Conservation (phyloP, 495 filamentous ascomycete species). For the Penicillium bovifimosum region DNA sequence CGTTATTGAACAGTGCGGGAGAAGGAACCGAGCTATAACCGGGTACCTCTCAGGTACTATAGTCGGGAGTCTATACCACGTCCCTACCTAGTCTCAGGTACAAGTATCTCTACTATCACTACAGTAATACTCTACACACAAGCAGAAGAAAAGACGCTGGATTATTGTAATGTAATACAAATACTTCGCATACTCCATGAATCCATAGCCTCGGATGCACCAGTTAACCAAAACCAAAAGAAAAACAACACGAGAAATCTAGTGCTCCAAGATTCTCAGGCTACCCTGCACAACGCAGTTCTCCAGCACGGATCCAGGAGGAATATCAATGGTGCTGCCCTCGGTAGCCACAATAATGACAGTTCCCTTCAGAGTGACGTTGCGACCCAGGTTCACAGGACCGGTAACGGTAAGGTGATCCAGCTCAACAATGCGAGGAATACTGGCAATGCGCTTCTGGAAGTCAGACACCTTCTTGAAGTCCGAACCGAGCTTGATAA, state of each 20-base stretch:
- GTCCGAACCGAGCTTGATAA: slow-evolving; percentile 98
- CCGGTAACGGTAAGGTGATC: slow-evolving; percentile 98
- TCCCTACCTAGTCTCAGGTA: neutral
- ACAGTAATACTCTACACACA: slow-evolving; percentile 4
- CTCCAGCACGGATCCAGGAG: slow-evolving; percentile 91
- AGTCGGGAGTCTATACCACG: no score
- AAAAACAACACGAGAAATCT: slow-evolving; percentile 22
- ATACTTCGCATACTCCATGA: slow-evolving; percentile 29
- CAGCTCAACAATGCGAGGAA: slow-evolving; percentile 96
- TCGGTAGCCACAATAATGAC: slow-evolving; percentile 99
- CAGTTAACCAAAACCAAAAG: slow-evolving; percentile 19
- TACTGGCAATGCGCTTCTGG: slow-evolving; percentile 93
- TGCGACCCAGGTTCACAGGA: slow-evolving; percentile 90
- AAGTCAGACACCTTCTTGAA: slow-evolving; percentile 99
- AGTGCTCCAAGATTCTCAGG: slow-evolving; percentile 91
- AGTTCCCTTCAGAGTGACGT: slow-evolving; percentile 95
- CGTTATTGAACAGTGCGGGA: neutral
- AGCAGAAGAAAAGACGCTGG: slow-evolving; percentile 21
- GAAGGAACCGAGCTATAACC: neutral
- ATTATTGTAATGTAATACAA: slow-evolving; percentile 33
- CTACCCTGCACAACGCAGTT: slow-evolving; percentile 99
- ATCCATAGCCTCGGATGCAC: slow-evolving; percentile 31
- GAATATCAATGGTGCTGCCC: slow-evolving; percentile 95
- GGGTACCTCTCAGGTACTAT: no score
- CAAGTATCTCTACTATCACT: no score